Base-by-base conservation (phyloP, 2,329 filamentous ascomycete genomes). In the Trichoderma gracile region DNA sequence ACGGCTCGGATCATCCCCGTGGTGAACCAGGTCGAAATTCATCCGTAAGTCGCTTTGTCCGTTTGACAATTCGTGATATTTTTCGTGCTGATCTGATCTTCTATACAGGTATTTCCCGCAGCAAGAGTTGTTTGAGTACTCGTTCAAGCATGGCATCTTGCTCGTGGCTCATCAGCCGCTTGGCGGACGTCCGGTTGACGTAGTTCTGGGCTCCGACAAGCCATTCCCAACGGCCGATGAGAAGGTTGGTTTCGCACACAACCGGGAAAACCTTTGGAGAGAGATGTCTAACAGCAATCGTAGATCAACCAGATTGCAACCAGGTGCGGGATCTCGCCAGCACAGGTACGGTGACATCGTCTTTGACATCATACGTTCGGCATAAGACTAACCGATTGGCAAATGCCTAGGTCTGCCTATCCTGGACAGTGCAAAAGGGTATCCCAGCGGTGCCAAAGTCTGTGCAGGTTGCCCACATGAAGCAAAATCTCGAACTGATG, bases 111-210 rank as follows among this genome's bases (percentile, higher is more conserved):
- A 60, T 21, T 14, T 60, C 7, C 57, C 57, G 3, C 57, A 60
- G 10, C 46, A 60, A n/a, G 46, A 60, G 23, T 46, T 60, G 10
- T 50, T 50, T 17, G 57, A 60, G 14, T 50, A 50, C 17, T 60
- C 57, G 17, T 42, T 46, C 15, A 50, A 43, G 5, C 21, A 50
- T 50, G 46, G 57, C 1, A 60, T 60, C 42, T 21, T 60, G 19
- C 46, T 60, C 21, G 50, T 60, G 57, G 57, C 57, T 7, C 57
- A 60, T 10, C 57, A 60, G 15, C 57, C 57, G 6, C 57, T 60
- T 15, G 57, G 57, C 1, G 57, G 57, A 3, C 45, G 57, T 6
- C 57, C 57, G 2, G 57, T 60, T 15, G 21, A 27, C 12, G 57
- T 42, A 19, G 57, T 60, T 42, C 46, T 46, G n/a, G 57, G 57